Evolutionary conservation across 768 basidiomycete genomes (phyloP), one percentile per base, ranked within the genome.

Genomic region (Cyathus striatus): DNA sequence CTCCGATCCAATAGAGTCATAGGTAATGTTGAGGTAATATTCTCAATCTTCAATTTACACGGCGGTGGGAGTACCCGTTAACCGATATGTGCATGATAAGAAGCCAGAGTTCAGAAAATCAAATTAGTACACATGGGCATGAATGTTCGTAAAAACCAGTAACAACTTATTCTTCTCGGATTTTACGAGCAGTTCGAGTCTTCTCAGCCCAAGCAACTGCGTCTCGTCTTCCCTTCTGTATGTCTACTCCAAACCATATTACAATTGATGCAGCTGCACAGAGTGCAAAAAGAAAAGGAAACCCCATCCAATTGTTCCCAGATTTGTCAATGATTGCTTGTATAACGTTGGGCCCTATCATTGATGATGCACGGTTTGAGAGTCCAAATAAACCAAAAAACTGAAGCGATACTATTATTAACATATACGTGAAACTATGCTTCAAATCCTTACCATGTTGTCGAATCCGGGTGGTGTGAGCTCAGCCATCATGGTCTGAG

Each of bases 401-500:
- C 81, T 89, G 53, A 6, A 49, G 38, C 6, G 23, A 10, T 3
- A 7, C 6, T 18, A 38, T 20, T 20, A 23, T n/a, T n/a, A n/a
- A n/a, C n/a, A n/a, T n/a, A n/a, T n/a, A n/a, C n/a, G n/a, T n/a
- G n/a, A n/a, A n/a, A n/a, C n/a, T 7, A 20, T 9, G 25, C n/a
- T 14, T 33, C 18, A 36, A 20, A 12, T 14, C 38, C 52, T 23
- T 38, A 64, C 71, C 73, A 75, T 90, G 55, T 90, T 88, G 51
- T 92, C 90, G 54, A 87, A 92, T 1, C 90, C 90, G 1, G 87
- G 85, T 10, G 90, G 90, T 5, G 85, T 81, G 9, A 94, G 75
- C 59, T 93, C 90, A 1, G 86, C 85, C 86, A 90, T 90, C 83
- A 88, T 86, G 0, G 86, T 89, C 56, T 87, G 83, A 3, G 87